These are phyloP conservation scores for Plenodomus biglobosus DNA, from an alignment of 2,329 filamentous ascomycete genomes.

Conservation along the genomic window DNA sequence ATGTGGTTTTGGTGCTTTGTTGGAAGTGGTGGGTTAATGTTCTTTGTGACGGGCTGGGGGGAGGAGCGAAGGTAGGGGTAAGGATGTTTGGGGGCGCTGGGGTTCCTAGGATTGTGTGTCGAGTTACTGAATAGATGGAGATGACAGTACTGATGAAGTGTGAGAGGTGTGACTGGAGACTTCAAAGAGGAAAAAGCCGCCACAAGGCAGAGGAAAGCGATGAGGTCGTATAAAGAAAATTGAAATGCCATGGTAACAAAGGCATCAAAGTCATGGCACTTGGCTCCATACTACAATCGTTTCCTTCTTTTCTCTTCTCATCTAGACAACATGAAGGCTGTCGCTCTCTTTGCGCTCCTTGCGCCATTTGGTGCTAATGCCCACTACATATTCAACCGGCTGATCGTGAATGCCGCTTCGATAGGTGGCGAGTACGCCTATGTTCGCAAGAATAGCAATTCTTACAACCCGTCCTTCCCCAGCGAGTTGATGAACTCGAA, in stretches of 20 bases:
- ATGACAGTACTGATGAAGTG: not conserved
- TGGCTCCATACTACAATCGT: slow-evolving; percentile 7
- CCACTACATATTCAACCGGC: slow-evolving; percentile 44
- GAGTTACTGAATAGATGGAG: not conserved
- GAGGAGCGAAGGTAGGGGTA: slow-evolving; percentile 7
- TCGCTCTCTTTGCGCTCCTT: slow-evolving; percentile 29
- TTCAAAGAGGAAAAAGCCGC: not conserved
- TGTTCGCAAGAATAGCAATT: slow-evolving; percentile 41
- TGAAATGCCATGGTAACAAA: not conserved
- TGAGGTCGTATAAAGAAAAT: slow-evolving; percentile 4
- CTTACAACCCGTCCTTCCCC: slow-evolving; percentile 37
- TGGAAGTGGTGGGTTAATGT: slow-evolving; percentile 2
- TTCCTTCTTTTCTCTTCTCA: slow-evolving; percentile 9
- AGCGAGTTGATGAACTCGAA: slow-evolving; percentile 37
- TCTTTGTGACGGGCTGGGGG: no score
- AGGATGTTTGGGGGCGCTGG: not conserved
- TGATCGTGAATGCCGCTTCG: slow-evolving; percentile 37
- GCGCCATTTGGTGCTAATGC: slow-evolving; percentile 29
- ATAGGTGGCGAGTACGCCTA: slow-evolving; percentile 41
- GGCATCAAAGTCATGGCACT: slow-evolving; percentile 4
- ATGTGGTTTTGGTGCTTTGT: slow-evolving; percentile 8
- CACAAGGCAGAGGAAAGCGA: not conserved
- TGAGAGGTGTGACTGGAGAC: not conserved
- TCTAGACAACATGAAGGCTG: slow-evolving; percentile 33
- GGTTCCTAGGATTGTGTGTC: not conserved